A percentile compares a stretch with the other conserved stretches of the same genome.
phyloP scores from a whole-genome alignment of 225 moss, liverwort and hornwort genomes.

The Neckera pumila region DNA sequence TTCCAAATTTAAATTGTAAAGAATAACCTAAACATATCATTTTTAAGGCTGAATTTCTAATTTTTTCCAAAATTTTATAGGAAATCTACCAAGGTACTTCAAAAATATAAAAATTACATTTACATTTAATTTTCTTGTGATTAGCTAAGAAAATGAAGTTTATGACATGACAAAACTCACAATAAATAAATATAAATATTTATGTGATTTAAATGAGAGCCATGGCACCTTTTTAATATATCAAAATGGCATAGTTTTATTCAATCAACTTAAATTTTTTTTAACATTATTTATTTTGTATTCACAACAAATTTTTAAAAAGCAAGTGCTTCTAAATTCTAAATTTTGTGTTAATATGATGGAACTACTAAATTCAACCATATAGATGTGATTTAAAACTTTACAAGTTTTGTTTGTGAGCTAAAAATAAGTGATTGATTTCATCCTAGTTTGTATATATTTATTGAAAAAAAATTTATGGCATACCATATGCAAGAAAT shows the following conservation, averaged over 20 bases:
- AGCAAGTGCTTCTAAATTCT: not conserved
- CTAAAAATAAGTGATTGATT: not conserved
- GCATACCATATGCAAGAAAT: not conserved
- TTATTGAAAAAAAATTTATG: too few species aligned
- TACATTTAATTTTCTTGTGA: not conserved
- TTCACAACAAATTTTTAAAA: not conserved
- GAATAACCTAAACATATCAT: accelerated
- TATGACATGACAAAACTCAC: not conserved
- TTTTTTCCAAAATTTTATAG: too few species aligned
- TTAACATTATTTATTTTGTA: not conserved
- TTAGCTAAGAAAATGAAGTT: not conserved
- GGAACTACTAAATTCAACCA: not conserved
- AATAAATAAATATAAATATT: not conserved
- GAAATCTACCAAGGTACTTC: not conserved
- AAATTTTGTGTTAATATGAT: not conserved
- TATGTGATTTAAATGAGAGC: not conserved
- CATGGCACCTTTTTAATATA: not conserved
- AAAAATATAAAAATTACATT: not conserved
- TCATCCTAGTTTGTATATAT: not conserved
- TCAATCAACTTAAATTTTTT: not conserved
- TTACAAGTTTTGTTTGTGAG: not conserved
- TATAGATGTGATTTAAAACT: not conserved
- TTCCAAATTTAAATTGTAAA: not conserved
- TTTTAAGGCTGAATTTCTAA: not conserved
- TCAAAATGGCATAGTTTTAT: not conserved